Conservation (phyloP, 768 basidiomycete genomes). For the Lactarius sp. region DNA sequence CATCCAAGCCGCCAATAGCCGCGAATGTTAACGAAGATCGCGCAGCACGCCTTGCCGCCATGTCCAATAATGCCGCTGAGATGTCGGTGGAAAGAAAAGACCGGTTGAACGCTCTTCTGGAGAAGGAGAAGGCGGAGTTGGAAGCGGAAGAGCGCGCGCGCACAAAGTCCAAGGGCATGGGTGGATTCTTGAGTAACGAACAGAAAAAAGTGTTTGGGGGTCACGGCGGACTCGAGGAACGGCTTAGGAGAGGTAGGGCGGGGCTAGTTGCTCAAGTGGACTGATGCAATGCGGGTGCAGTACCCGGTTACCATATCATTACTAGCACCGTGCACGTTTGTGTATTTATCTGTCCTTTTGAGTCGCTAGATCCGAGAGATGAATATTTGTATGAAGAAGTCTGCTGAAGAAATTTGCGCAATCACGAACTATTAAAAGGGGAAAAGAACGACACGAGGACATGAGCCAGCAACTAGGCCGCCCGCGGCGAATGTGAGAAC, state of each 20-base stretch:
- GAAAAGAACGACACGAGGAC: background rate
- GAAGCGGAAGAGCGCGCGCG: slow-evolving; percentile 67
- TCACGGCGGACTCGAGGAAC: slow-evolving; percentile 69
- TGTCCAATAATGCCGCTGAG: slow-evolving; percentile 68
- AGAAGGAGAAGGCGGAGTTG: slow-evolving; percentile 72
- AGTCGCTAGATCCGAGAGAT: slow-evolving; percentile 12
- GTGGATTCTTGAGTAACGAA: slow-evolving; percentile 75
- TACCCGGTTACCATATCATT: slow-evolving; percentile 4
- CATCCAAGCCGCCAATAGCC: slow-evolving; percentile 27
- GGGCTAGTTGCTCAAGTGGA: slow-evolving; percentile 66
- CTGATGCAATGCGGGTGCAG: slow-evolving; percentile 31
- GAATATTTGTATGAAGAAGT: slow-evolving; percentile 17
- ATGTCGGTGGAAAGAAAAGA: slow-evolving; percentile 67
- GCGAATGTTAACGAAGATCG: slow-evolving; percentile 46
- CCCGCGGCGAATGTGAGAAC: slow-evolving; percentile 15
- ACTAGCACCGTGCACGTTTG: slow-evolving; percentile 6
- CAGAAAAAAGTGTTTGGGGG: slow-evolving; percentile 84
- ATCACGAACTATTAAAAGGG: background rate
- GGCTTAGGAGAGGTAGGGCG: slow-evolving; percentile 66
- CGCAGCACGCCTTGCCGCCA: slow-evolving; percentile 83
- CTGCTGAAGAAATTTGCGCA: slow-evolving; percentile 9
- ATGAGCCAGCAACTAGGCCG: slow-evolving; percentile 9
- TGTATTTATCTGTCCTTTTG: background rate
- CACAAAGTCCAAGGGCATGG: slow-evolving; percentile 70
- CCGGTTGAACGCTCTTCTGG: slow-evolving; percentile 60